Conservation (phyloP, 78 protist species). For the Anaeramoeba flamelloides region DNA sequence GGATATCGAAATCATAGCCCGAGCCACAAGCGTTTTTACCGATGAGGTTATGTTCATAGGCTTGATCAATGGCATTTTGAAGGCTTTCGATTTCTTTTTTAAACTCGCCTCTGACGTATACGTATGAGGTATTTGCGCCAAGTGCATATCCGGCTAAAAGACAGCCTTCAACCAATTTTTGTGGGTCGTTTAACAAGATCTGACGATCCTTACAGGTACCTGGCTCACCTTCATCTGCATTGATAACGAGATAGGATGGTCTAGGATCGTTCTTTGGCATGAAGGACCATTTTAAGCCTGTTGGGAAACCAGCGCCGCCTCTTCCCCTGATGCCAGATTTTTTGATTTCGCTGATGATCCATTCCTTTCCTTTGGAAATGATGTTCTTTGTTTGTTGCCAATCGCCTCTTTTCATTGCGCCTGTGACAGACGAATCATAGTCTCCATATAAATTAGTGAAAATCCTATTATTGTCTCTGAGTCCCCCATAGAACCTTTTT, state of each 20-base stretch:
- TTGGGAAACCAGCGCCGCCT: conserved; percentile 96
- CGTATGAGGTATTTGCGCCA: conserved; percentile 87
- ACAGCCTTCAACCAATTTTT: conserved; percentile 90
- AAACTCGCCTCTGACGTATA: conserved; percentile 93
- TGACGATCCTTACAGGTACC: conserved; percentile 98
- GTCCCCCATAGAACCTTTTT: conserved; percentile 58
- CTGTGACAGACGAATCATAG: conserved; percentile 49
- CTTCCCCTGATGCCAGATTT: conserved; percentile 85
- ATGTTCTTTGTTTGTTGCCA: conserved; percentile 83
- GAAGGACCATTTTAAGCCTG: conserved; percentile 91
- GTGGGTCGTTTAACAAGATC: conserved; percentile 95
- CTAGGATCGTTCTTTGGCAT: conserved; percentile 83
- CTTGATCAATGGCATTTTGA: conserved; percentile 47
- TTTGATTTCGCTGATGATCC: conserved; percentile 74
- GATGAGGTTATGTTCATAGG: conserved; percentile 39
- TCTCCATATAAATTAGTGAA: conserved; percentile 89
- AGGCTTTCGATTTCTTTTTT: conserved; percentile 22
- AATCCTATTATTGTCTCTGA: conserved; percentile 77
- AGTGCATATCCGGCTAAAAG: conserved; percentile 86
- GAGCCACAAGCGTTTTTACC: conserved; percentile 84
- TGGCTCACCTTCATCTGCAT: conserved; percentile 98
- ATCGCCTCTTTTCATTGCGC: conserved; percentile 76
- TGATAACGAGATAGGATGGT: conserved; percentile 90
- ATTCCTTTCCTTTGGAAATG: conserved; percentile 30
- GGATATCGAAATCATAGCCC: conserved; percentile 79